Evolutionary conservation across 495 filamentous ascomycete species (phyloP).

Genomic region (Pseudoneurospora amorphoporcata): DNA sequence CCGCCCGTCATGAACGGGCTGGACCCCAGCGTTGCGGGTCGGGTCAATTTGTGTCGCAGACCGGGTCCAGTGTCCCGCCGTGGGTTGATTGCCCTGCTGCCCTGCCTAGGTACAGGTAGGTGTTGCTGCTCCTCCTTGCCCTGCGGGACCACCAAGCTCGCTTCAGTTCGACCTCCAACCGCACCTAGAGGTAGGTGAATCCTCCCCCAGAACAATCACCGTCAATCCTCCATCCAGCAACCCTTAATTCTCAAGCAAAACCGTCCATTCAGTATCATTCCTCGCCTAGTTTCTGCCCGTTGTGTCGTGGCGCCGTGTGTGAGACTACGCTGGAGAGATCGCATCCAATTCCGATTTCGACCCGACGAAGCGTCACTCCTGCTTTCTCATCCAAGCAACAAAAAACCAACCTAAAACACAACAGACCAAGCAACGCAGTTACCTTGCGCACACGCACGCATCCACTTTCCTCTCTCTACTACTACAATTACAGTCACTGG

Average conservation of each 20-base stretch:
- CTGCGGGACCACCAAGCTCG: background rate
- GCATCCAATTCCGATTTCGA: slow-evolving; percentile 2
- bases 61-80: background rate
- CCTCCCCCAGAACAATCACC: background rate
- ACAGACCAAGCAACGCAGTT: slow-evolving; percentile 1
- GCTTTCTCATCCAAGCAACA: background rate
- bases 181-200: background rate
- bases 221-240: slow-evolving; percentile 6
- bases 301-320: background rate
- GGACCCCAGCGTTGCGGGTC: background rate
- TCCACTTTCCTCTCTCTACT: background rate
- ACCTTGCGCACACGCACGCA: slow-evolving; percentile 3
- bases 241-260: slow-evolving; percentile 2
- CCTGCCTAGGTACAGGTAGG: background rate
- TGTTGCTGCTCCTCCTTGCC: background rate
- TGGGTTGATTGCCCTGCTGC: background rate
- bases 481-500: background rate
- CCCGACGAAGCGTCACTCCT: slow-evolving; percentile 1
- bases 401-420: slow-evolving; percentile 3
- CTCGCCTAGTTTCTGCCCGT: background rate
- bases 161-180: background rate
- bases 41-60: background rate
- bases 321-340: background rate
- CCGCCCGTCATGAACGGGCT: background rate
- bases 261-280: slow-evolving; percentile 3